phyloP scores from a whole-genome alignment of 2,329 filamentous ascomycete genomes.

The Cercospora janseana region DNA sequence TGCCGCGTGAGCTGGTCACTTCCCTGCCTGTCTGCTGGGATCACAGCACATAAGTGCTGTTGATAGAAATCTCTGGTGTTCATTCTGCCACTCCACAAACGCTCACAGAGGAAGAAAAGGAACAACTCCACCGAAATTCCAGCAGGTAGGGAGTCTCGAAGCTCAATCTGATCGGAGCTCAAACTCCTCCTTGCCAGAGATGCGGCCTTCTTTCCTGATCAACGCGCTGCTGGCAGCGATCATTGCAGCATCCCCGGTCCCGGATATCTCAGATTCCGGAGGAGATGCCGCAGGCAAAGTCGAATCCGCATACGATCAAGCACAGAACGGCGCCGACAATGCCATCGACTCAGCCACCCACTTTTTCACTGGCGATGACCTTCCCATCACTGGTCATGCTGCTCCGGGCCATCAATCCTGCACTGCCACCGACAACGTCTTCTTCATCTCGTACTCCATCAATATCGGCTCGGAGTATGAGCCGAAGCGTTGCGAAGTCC shows the following conservation, averaged over 20 bases:
- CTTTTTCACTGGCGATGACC: constrained; percentile 1
- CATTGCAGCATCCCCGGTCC: background rate
- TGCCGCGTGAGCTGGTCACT: background rate
- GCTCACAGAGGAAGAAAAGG: no score
- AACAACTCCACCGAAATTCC: no score
- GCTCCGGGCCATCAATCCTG: constrained; percentile 4
- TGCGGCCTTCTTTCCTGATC: no score
- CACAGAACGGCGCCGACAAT: background rate
- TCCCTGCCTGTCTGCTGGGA: background rate
- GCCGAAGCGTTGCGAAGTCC: background rate
- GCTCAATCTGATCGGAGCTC: no score
- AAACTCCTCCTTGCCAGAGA: no score
- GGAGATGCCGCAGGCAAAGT: background rate
- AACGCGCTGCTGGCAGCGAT: background rate
- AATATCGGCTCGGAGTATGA: constrained; percentile 1
- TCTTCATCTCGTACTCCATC: constrained; percentile 14
- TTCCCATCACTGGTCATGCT: background rate
- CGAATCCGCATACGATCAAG: constrained; percentile 1
- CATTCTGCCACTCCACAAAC: no score
- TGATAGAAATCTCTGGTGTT: no score
- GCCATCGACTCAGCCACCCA: background rate
- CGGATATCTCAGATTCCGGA: background rate
- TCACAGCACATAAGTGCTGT: no score
- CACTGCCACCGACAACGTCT: constrained; percentile 8
- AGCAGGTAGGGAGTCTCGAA: no score